Base-by-base conservation (phyloP, 176 grass and related monocot species). In the Puccinellia tenuiflora region DNA sequence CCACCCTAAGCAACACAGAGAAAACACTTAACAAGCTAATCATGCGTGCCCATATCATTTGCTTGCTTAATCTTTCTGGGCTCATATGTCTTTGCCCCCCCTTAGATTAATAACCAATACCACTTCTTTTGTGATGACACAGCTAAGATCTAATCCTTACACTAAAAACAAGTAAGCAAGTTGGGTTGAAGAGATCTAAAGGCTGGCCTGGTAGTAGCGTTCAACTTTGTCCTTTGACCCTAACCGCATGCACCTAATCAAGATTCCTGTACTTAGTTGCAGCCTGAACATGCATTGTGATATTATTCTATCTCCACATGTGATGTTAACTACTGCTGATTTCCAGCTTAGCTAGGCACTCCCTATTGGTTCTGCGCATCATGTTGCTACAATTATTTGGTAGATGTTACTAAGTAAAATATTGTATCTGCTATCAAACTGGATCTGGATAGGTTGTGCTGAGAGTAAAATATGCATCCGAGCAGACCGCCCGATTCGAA, bases 241-340 rank as follows among this genome's bases (percentile, higher is more conserved):
- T 33, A 71, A 71, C 52, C 39, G 48, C 69, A 78, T 70, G 43
- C 62, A 86, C 88, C 84, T 83, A 90, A 86, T 75, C 65, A 74
- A 86, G 88, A 90, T 90, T 86, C 88, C 20, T 37, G 46, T 66
- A 57, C 81, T 90, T 66, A 66, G 79, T 59, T 83, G 67, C 47
- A 40, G 37, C 54, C 65, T 48, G 66, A 74, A 90, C 84, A 83
- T 90, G 73, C 84, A 79, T 54, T 72, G 83, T 82, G 83, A 79
- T 90, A 50, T 83, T 90, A 86, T 90, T 86, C 79, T 86, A 86
- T 86, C 79, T 86, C 61, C 66, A 83, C 84, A 90, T 90, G 84
- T 78, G 83, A 54, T 86, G 78, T 66, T 85, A 85, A 88, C 75
- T 39, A 75, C 34, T 71, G 87, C 68, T 68, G 47, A 85, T 85